These are phyloP conservation scores for Melanogaster broomeanus DNA, from an alignment of 768 basidiomycete genomes.

Conservation along the genomic window DNA sequence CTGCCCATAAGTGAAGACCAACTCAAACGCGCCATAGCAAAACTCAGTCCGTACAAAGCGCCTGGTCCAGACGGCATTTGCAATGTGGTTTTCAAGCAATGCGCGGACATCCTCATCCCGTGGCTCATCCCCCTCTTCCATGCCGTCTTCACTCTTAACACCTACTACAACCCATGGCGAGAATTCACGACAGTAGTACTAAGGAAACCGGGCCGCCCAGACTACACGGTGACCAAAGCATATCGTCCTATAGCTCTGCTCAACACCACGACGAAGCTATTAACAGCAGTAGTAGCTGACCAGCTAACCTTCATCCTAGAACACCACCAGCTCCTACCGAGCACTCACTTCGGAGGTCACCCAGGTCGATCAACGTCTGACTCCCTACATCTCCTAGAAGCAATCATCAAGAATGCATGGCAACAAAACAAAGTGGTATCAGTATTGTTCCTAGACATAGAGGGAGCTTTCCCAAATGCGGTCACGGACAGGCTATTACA, in stretches of 20 bases:
- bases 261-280: constrained; percentile 32
- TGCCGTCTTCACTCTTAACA: constrained; percentile 4
- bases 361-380: neutral
- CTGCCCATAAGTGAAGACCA: constrained; percentile 11
- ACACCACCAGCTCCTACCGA: constrained; percentile 33
- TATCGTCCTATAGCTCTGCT: constrained; percentile 41
- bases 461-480: neutral
- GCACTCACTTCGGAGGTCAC: neutral
- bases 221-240: constrained; percentile 36
- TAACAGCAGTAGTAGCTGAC: constrained; percentile 22
- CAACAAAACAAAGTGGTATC: neutral
- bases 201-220: constrained; percentile 34
- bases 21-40: neutral
- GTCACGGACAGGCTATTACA: too few species aligned
- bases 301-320: constrained; percentile 29
- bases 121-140: constrained; percentile 12
- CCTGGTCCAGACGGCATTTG: constrained; percentile 25
- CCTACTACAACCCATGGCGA: constrained; percentile 20
- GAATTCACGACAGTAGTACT: constrained; percentile 30
- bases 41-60: constrained; percentile 18
- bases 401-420: neutral
- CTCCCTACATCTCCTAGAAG: neutral
- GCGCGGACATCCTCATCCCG: constrained; percentile 4
- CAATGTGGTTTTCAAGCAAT: constrained; percentile 21
- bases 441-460: neutral